A percentile compares a stretch with the other conserved stretches of the same genome.
phyloP scores from a whole-genome alignment of 148 eudicot species.

The Suaeda aralocaspica region DNA sequence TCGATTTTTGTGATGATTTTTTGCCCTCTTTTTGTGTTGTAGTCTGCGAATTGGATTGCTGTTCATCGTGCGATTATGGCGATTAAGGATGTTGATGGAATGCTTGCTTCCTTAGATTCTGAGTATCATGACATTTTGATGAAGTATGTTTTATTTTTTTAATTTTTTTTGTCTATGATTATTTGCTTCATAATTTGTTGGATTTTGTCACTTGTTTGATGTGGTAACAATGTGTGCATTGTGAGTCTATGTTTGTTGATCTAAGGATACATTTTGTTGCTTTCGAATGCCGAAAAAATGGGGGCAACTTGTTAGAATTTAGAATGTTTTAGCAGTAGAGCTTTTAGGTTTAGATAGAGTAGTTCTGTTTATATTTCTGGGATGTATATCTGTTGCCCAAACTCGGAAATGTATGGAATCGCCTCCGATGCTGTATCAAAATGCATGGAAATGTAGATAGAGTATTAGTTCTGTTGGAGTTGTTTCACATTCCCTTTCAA shows the following conservation, averaged over 20 bases:
- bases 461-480: no score
- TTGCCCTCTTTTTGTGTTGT: constrained; percentile 8
- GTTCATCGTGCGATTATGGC: constrained; percentile 97
- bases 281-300: background rate
- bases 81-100: constrained; percentile 82
- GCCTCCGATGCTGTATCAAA: background rate
- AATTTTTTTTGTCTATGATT: background rate
- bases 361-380: background rate
- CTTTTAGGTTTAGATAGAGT: background rate
- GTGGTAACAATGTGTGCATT: background rate
- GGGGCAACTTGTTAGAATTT: no score
- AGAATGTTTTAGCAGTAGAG: background rate
- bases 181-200: background rate
- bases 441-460: no score
- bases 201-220: background rate
- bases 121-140: constrained; percentile 94
- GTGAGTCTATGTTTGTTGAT: background rate
- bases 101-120: constrained; percentile 78
- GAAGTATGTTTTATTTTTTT: constrained; percentile 54
- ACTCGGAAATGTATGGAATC: background rate
- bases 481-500: no score
- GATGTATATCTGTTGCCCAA: background rate
- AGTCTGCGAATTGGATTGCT: constrained; percentile 97
- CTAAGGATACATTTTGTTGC: background rate
- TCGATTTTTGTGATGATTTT: background rate